Conservation (phyloP, 1,284 basidiomycete species). For the Quambalaria eucalypti region DNA sequence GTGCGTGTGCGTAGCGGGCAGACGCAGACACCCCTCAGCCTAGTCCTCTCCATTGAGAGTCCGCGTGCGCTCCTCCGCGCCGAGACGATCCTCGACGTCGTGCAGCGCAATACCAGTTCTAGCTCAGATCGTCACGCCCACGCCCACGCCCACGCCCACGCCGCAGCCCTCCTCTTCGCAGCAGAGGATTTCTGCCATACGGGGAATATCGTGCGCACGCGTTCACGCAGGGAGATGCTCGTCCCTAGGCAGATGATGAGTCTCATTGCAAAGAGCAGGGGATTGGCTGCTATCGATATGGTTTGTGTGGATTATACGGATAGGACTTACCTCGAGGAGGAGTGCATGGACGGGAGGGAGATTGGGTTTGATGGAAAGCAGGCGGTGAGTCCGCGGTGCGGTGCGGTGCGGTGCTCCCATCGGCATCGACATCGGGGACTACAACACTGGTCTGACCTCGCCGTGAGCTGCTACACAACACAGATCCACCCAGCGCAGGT, state of each 20-base stretch:
- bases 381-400: conserved; percentile 50
- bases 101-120: not conserved
- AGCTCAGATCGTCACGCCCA: conserved; percentile 15
- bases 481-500: conserved; percentile 79
- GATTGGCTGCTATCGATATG: conserved; percentile 80
- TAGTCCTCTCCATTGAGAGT: conserved; percentile 41
- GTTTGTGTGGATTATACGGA: conserved; percentile 87
- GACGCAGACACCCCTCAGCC: conserved; percentile 10
- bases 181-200: conserved; percentile 59
- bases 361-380: conserved; percentile 53
- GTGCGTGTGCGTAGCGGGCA: conserved; percentile 6
- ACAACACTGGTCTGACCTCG: not conserved
- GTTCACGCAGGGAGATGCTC: conserved; percentile 64
- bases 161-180: conserved; percentile 38
- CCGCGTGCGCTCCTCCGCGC: conserved; percentile 29
- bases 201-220: conserved; percentile 71
- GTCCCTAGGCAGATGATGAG: conserved; percentile 78
- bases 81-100: conserved; percentile 22
- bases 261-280: conserved; percentile 66
- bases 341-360: conserved; percentile 59
- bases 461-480: not conserved
- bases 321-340: conserved; percentile 59
- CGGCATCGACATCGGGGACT: not conserved
- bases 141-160: not conserved
- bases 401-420: not conserved